A percentile compares a stretch with the other conserved stretches of the same genome.
Evolutionary conservation across 192 early-diverging fungal species (phyloP).

Genomic region (Backusella circina): DNA sequence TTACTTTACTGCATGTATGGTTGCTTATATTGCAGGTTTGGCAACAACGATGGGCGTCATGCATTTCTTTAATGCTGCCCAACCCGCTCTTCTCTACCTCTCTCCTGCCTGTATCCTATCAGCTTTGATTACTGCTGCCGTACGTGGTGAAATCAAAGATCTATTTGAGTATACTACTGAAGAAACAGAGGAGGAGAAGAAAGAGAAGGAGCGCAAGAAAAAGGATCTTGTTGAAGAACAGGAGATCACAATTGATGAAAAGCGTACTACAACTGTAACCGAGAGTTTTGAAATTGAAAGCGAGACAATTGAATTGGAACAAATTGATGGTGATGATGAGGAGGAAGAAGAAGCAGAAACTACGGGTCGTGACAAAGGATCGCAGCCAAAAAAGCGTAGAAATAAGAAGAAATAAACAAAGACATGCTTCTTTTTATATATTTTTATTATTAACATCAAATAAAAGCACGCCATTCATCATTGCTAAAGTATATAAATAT

Average conservation of each 20-base stretch:
- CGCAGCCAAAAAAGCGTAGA: neutral
- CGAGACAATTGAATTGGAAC: constrained; percentile 11
- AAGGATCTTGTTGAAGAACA: neutral
- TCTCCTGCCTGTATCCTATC: constrained; percentile 96
- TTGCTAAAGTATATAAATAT: neutral
- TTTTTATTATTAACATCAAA: neutral
- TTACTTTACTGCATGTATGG: constrained; percentile 83
- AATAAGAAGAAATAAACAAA: constrained; percentile 3
- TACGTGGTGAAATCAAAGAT: constrained; percentile 65
- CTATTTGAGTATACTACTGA: constrained; percentile 66
- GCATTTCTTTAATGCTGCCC: constrained; percentile 94
- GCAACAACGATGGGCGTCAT: constrained; percentile 88
- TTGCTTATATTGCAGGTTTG: constrained; percentile 80
- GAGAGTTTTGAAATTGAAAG: neutral
- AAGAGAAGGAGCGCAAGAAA: constrained; percentile 47
- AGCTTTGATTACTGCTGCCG: constrained; percentile 57
- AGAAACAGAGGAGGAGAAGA: constrained; percentile 44
- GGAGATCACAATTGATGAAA: neutral
- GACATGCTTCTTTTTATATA: neutral
- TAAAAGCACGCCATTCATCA: neutral
- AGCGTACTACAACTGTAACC: neutral
- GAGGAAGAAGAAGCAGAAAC: neutral
- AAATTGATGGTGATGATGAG: neutral
- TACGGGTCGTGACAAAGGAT: neutral
- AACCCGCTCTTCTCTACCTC: constrained; percentile 94